A percentile compares a stretch with the other conserved stretches of the same genome.
Conservation (phyloP, 768 basidiomycete genomes). For the Amyloporia xantha region DNA sequence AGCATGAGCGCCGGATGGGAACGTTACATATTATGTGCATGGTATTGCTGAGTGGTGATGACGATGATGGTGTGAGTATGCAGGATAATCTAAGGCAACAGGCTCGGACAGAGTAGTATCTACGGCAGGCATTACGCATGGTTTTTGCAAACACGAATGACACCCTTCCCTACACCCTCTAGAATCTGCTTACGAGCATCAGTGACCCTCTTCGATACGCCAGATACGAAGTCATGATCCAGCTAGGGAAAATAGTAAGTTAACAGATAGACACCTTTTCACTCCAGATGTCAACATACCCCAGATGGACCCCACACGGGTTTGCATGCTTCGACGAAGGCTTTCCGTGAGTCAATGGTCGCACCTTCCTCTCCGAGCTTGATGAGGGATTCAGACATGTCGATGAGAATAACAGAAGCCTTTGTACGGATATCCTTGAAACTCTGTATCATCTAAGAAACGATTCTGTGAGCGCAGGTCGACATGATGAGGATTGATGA, state of each 20-base stretch:
- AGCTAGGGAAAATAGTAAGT: conserved; percentile 33
- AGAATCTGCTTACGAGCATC: conserved; percentile 68
- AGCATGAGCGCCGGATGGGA: too few relatives aligned
- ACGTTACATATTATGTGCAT: background rate
- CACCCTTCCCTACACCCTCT: conserved; percentile 68
- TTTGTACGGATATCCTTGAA: conserved; percentile 57
- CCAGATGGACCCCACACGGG: conserved; percentile 29
- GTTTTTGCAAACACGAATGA: conserved; percentile 43
- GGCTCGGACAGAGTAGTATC: background rate
- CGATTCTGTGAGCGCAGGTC: background rate
- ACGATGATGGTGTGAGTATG: conserved; percentile 6
- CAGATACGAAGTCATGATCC: conserved; percentile 55
- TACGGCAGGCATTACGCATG: conserved; percentile 18
- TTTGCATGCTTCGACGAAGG: conserved; percentile 45
- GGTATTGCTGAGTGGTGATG: conserved; percentile 13
- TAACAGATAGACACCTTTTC: background rate
- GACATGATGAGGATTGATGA: conserved; percentile 10
- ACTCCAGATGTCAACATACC: conserved; percentile 23
- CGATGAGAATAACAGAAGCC: conserved; percentile 45
- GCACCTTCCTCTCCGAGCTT: conserved; percentile 46
- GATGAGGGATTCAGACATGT: conserved; percentile 48
- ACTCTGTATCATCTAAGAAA: conserved; percentile 51
- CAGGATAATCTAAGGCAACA: background rate
- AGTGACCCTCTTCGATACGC: conserved; percentile 54
- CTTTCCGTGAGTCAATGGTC: conserved; percentile 45